These are phyloP conservation scores for Saprolegnia parasitica DNA, from an alignment of 352 stramenopile species.

Conservation along the genomic window DNA sequence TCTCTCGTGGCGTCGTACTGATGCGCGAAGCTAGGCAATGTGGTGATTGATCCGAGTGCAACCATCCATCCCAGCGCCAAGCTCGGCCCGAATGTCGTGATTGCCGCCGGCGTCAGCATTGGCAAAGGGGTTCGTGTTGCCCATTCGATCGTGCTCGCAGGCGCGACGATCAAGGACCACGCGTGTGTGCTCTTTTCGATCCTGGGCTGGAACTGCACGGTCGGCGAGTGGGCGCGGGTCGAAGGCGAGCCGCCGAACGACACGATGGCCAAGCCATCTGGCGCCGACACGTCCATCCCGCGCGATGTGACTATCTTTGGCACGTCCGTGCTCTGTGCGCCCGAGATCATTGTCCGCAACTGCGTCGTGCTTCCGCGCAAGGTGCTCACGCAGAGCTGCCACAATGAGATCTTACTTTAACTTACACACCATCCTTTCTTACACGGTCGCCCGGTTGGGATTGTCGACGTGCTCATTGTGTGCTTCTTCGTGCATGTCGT, in stretches of 20 bases:
- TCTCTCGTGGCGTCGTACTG: not conserved
- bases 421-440: conserved; percentile 1
- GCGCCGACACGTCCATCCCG: conserved; percentile 65
- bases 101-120: conserved; percentile 79
- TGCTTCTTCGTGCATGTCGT: too few relatives aligned
- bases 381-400: conserved; percentile 81
- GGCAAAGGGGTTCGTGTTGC: conserved; percentile 72
- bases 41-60: conserved; percentile 72
- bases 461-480: too few relatives aligned
- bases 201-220: conserved; percentile 87
- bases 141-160: conserved; percentile 85
- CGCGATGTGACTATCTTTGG: conserved; percentile 88
- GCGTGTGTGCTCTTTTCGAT: conserved; percentile 82
- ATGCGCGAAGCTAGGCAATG: conserved; percentile 42
- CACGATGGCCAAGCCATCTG: conserved; percentile 61
- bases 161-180: conserved; percentile 84
- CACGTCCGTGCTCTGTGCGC: conserved; percentile 80
- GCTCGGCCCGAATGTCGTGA: conserved; percentile 80
- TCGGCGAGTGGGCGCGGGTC: conserved; percentile 80
- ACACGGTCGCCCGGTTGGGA: too few relatives aligned
- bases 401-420: conserved; percentile 87
- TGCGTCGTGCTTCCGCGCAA: conserved; percentile 87
- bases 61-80: conserved; percentile 83
- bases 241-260: conserved; percentile 80
- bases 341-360: conserved; percentile 86